Evolutionary conservation across 2,329 filamentous ascomycete species (phyloP).

Genomic region (Alternaria arborescens): DNA sequence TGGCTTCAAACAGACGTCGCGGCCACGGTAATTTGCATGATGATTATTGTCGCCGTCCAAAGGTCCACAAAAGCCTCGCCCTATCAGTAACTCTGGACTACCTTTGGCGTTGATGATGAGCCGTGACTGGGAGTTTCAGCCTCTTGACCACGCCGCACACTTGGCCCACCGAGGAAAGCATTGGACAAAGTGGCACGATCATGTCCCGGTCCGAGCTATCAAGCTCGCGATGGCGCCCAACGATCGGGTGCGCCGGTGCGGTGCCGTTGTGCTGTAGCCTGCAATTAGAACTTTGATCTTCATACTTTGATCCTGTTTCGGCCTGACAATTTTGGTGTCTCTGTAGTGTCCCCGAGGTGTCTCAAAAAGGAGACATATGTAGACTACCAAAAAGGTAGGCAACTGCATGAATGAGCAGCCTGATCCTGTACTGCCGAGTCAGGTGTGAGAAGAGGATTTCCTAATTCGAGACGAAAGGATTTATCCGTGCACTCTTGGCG

Average conservation of each 20-base stretch:
- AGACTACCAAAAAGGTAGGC: slow-evolving; percentile 4
- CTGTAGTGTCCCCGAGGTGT: not conserved
- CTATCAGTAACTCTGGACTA: slow-evolving; percentile 26
- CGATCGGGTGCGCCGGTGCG: slow-evolving; percentile 25
- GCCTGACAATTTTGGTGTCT: not conserved
- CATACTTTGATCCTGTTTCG: slow-evolving; percentile 1
- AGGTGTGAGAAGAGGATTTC: slow-evolving; percentile 8
- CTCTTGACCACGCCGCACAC: slow-evolving; percentile 31
- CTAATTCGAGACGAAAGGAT: slow-evolving; percentile 15
- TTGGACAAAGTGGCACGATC: slow-evolving; percentile 32
- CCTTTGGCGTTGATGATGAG: slow-evolving; percentile 22
- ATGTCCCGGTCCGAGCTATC: slow-evolving; percentile 30
- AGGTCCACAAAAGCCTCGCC: slow-evolving; percentile 12
- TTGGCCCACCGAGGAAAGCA: slow-evolving; percentile 21
- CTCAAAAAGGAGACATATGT: slow-evolving; percentile 7
- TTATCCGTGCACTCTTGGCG: slow-evolving; percentile 28
- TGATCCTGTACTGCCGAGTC: slow-evolving; percentile 7
- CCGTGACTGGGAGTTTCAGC: slow-evolving; percentile 41
- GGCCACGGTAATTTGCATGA: slow-evolving; percentile 19
- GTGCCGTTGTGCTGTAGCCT: slow-evolving; percentile 33
- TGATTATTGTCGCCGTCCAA: not conserved
- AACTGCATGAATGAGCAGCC: slow-evolving; percentile 16
- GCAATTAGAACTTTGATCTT: slow-evolving; percentile 13
- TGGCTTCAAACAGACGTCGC: slow-evolving; percentile 12
- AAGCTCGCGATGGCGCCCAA: slow-evolving; percentile 28